Evolutionary conservation across 164 flowering plant species (phyloP).

Genomic region (Taxillus chinensis): DNA sequence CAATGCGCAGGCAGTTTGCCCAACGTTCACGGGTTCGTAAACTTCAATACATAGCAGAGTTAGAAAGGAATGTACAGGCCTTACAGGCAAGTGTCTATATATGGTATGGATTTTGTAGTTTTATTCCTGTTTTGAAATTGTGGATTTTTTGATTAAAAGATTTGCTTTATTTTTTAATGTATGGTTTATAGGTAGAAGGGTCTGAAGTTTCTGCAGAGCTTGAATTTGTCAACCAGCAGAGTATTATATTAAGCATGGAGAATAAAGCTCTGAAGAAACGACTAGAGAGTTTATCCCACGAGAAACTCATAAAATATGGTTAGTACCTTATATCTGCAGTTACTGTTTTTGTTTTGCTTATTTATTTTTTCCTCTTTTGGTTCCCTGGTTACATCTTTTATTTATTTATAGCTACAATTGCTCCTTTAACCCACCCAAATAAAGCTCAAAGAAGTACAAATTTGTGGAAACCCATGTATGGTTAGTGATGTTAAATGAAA

Average conservation of each 20-base stretch:
- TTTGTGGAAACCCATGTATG: not conserved
- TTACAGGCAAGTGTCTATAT: conserved; percentile 48
- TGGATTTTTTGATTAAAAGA: not conserved
- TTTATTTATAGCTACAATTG: too few species aligned
- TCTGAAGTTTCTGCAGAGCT: conserved; percentile 84
- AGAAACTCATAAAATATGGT: conserved; percentile 76
- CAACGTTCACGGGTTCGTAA: conserved; percentile 92
- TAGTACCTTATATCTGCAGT: conserved; percentile 21
- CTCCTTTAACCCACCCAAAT: too few species aligned
- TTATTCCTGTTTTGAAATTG: not conserved
- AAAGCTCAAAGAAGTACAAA: too few species aligned
- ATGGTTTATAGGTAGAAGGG: conserved; percentile 58
- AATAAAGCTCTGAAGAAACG: conserved; percentile 90
- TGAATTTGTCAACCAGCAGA: conserved; percentile 73
- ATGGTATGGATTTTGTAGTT: not conserved
- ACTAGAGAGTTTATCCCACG: conserved; percentile 71
- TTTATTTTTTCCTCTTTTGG: not conserved
- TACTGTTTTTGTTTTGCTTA: not conserved
- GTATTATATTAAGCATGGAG: conserved; percentile 76
- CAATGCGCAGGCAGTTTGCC: conserved; percentile 73
- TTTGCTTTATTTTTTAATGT: conserved; percentile 4
- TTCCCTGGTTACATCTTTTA: not conserved
- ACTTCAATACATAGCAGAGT: conserved; percentile 95
- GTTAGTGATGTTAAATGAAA: too few species aligned
- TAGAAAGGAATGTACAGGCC: conserved; percentile 79